Conservation (phyloP, 2,329 filamentous ascomycete genomes). For the Exophiala viscosa region DNA sequence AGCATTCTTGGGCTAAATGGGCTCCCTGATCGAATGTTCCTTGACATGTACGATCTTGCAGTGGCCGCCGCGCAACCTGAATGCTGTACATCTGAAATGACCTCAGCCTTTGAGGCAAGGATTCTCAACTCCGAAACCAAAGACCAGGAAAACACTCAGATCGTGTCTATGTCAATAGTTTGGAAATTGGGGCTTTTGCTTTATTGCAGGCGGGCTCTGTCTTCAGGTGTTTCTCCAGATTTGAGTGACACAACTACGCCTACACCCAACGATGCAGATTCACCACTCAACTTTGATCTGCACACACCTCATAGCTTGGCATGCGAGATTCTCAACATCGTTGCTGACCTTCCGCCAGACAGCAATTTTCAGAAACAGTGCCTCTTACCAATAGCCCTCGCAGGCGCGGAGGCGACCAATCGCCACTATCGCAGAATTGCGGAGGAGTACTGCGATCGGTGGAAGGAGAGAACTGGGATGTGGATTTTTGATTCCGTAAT, state of each 20-base stretch:
- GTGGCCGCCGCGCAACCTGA: constrained; percentile 11
- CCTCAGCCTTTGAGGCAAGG: constrained; percentile 6
- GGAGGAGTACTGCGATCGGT: constrained; percentile 20
- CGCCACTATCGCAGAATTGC: constrained; percentile 12
- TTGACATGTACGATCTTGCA: constrained; percentile 20
- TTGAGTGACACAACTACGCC: background rate
- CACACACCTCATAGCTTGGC: constrained; percentile 11
- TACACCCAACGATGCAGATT: background rate
- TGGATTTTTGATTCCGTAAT: constrained; percentile 21
- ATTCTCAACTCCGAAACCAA: constrained; percentile 6
- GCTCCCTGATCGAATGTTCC: constrained; percentile 22
- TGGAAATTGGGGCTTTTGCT: constrained; percentile 17
- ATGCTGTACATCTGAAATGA: background rate
- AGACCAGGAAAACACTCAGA: background rate
- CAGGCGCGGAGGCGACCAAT: constrained; percentile 11
- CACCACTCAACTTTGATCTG: background rate
- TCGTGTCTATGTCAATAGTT: constrained; percentile 12
- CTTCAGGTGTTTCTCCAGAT: background rate
- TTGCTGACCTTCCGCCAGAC: constrained; percentile 9
- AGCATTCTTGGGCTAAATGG: constrained; percentile 24
- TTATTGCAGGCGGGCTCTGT: constrained; percentile 14
- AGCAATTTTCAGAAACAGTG: constrained; percentile 24
- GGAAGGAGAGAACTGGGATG: constrained; percentile 23
- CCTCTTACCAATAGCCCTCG: constrained; percentile 17
- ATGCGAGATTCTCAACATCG: constrained; percentile 10